These are phyloP conservation scores for Epichloe coenophiala DNA, from an alignment of 2,329 filamentous ascomycete genomes.

Conservation along the genomic window DNA sequence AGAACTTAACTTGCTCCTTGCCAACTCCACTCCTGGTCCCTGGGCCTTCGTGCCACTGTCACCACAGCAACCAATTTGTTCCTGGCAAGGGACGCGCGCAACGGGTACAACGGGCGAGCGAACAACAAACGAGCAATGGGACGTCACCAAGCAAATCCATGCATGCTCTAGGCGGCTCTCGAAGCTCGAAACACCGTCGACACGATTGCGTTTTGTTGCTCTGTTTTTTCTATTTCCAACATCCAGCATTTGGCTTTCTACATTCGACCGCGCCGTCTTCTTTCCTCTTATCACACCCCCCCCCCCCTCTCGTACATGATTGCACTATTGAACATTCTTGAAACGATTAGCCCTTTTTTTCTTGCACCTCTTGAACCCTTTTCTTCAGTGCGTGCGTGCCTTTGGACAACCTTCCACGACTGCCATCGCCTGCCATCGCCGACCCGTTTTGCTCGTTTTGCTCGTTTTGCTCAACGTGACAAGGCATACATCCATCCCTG, in stretches of 20 bases:
- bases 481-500: not conserved
- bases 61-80: slow-evolving; percentile 2
- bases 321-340: slow-evolving; percentile 6
- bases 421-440: not conserved
- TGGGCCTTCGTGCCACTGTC: not conserved
- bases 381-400: not conserved
- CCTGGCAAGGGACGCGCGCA: not conserved
- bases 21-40: not conserved
- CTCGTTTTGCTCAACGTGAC: not conserved
- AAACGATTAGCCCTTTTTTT: slow-evolving; percentile 6
- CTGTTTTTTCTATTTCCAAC: not conserved
- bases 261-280: not conserved
- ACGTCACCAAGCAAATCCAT: slow-evolving; percentile 3
- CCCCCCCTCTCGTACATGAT: not conserved
- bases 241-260: not conserved
- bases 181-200: not conserved
- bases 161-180: not conserved
- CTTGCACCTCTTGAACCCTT: not conserved
- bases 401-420: not conserved
- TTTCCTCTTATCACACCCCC: not conserved
- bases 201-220: not conserved
- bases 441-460: not conserved
- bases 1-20: too few species aligned
- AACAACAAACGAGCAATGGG: slow-evolving; percentile 8
- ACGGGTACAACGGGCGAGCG: not conserved